Evolutionary conservation across 1,284 basidiomycete species (phyloP), one percentile per base, ranked within the genome.

Genomic region (Moesziomyces sp.): DNA sequence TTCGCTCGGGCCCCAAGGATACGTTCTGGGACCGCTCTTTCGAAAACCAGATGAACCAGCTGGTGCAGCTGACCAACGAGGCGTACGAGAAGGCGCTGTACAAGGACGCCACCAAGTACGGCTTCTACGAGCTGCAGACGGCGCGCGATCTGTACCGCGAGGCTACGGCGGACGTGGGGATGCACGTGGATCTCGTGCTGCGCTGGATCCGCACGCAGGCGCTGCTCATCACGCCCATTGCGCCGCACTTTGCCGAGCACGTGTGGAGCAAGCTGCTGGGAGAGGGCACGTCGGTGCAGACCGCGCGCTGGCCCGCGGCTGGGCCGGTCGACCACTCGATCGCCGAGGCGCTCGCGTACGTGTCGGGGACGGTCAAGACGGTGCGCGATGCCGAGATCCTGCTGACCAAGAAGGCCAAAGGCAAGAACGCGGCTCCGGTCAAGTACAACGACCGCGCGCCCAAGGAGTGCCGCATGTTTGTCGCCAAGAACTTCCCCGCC

Each of bases 141-240:
- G 88, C 91, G 2, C 91, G 97, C 52, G 96, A 99, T 85, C 94
- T 94, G 91, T 99, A 99, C 86, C 92, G 95, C 63, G 92, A 96
- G 83, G 93, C 97, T 55, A 88, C 90, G 14, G 90, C 93, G 54
- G 88, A 86, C 50, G 77, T 92, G 57, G 93, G 94, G 33, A 97
- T 98, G 94, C 96, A 99, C 85, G 87, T 85, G 55, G 83, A 95
- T 68, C 86, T 90, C 55, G 85, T 89, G 53, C 85, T 89, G 72
- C 88, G 90, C 86, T 99, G 93, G 92, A 91, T 99, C 83, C 89
- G 90, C 49, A 86, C 87, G 75, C 91, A 93, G 49, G 89, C 92
- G 10, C 87, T 98, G 58, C 87, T 97, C 73, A 88, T 93, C 79
- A 87, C 91, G 0, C 96, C 97, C 52, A 90, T 99, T 85, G 93